Evolutionary conservation across 2,329 filamentous ascomycete genomes (phyloP), one percentile per base, ranked within the genome.

Genomic region (Furcasterigmium furcatum): DNA sequence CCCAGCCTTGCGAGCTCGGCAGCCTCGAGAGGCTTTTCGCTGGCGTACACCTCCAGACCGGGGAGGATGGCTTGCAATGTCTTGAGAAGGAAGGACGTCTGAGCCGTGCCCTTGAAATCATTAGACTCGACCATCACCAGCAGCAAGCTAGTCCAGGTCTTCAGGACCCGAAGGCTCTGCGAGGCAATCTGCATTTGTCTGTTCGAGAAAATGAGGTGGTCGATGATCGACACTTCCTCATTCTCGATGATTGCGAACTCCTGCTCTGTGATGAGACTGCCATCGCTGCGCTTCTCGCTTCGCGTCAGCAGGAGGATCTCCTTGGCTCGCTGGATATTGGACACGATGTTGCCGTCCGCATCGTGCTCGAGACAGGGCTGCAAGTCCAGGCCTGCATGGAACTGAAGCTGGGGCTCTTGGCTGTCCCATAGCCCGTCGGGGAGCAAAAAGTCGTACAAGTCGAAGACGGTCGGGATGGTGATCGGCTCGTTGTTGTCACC

Each of bases 381-480:
- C 40, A 95, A 67, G 52, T 91, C 82, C 20, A 95, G 63, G 35
- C 84, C 82, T 16, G 71, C 69, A 49, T 91, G 85, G 49, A 79
- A 79, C 34, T 72, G 67, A 18, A 87, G 68, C 5, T 72, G 62
- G 3, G 83, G 81, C 3, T 77, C 64, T 3, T 76, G 59, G 5
- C 70, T 62, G 20, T 70, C 64, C 70, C 79, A 81, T n/a, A 71
- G 59, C 14, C 64, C 71, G 38, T 75, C 74, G 18, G 73, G 61
- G 3, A 77, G 65, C 48, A 94, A 79, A 58, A 97, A 97, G 66
- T 99, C 94, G 57, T 95, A 94, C 19, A 97, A 76, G 53, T 96
- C 91, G 58, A 97, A 96, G 7, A 97, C 79, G 4, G 87, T 91
- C 1, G 85, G 78, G 47, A 90, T 87, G 22, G 74, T 70, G 30